Conservation (phyloP, 2,329 filamentous ascomycete species). For the Diaporthe citrichinensis region DNA sequence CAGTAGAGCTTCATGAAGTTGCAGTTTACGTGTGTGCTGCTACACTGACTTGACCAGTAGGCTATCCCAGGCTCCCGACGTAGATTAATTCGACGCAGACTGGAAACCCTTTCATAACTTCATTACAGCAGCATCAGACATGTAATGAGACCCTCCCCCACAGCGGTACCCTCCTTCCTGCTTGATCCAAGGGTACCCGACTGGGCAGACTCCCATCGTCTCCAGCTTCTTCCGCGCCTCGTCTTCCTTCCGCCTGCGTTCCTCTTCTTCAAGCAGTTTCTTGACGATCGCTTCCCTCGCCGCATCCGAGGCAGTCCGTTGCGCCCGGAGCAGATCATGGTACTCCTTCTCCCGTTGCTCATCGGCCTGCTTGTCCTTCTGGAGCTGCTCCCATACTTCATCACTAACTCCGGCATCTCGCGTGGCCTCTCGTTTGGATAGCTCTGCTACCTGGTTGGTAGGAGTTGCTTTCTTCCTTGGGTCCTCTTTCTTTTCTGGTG, state of each 20-base stretch:
- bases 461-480: background rate
- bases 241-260: conserved; percentile 55
- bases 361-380: conserved; percentile 61
- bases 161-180: conserved; percentile 72
- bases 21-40: background rate
- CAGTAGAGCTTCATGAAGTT: background rate
- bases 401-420: conserved; percentile 73
- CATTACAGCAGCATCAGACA: conserved; percentile 56
- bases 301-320: conserved; percentile 48
- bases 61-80: too few species aligned
- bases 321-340: conserved; percentile 50
- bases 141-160: conserved; percentile 71
- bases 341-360: conserved; percentile 55
- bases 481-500: background rate
- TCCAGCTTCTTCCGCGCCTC: conserved; percentile 59
- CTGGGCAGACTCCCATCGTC: conserved; percentile 67
- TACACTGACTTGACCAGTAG: background rate
- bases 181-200: conserved; percentile 74
- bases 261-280: conserved; percentile 55
- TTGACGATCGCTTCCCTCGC: conserved; percentile 54
- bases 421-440: background rate
- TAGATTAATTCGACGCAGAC: background rate
- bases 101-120: background rate
- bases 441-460: background rate
- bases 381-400: conserved; percentile 72